Evolutionary conservation across 1,139 yeast genomes (phyloP).

Genomic region (Komagataea norvegica): DNA sequence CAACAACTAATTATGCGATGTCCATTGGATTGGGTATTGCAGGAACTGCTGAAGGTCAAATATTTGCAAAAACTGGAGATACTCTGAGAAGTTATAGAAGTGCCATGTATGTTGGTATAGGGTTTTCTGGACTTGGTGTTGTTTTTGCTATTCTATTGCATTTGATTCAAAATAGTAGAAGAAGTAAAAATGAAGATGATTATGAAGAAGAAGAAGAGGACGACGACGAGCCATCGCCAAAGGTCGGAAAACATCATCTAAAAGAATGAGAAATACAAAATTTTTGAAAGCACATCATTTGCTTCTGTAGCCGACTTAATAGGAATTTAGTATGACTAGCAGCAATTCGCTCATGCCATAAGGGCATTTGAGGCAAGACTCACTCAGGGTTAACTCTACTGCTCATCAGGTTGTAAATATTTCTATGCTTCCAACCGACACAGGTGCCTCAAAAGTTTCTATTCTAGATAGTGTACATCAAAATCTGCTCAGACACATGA

Average conservation of each 20-base stretch:
- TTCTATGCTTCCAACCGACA: too few species aligned
- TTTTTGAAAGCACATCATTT: background rate
- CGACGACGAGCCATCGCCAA: background rate
- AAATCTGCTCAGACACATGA: too few species aligned
- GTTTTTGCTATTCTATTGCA: constrained; percentile 14
- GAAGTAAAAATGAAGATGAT: background rate
- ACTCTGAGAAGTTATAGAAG: constrained; percentile 38
- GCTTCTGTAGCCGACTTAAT: too few species aligned
- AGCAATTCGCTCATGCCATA: too few species aligned
- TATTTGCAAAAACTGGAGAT: constrained; percentile 26
- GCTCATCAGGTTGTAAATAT: too few species aligned
- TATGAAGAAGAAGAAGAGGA: background rate
- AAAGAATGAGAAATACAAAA: constrained; percentile 2
- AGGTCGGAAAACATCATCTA: background rate
- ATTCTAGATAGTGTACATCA: too few species aligned
- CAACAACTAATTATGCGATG: constrained; percentile 51
- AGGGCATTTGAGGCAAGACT: too few species aligned
- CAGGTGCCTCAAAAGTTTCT: too few species aligned
- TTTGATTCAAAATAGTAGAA: constrained; percentile 7
- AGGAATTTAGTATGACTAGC: too few species aligned
- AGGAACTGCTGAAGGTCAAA: constrained; percentile 42
- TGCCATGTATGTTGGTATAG: constrained; percentile 38
- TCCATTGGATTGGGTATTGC: constrained; percentile 50
- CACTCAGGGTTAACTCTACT: too few species aligned
- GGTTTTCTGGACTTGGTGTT: constrained; percentile 26